phyloP scores from a whole-genome alignment of 1,139 yeast genomes.

The Eremothecium coryli region DNA sequence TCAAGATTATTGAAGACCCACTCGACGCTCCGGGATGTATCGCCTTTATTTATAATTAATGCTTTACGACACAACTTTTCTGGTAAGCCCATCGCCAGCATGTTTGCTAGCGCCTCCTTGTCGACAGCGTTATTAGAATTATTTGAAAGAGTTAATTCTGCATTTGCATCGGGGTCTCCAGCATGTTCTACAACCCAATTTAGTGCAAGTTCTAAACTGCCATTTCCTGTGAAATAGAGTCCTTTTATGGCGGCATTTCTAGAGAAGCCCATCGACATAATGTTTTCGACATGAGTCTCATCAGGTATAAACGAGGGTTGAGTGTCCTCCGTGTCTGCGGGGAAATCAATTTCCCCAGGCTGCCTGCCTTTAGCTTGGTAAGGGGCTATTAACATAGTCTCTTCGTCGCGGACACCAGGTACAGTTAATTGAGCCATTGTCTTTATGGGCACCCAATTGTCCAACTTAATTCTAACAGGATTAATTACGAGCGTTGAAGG shows the following conservation, averaged over 20 bases:
- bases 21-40: slow-evolving; percentile 71
- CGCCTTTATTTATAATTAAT: slow-evolving; percentile 45
- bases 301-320: slow-evolving; percentile 44
- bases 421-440: slow-evolving; percentile 61
- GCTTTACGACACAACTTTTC: slow-evolving; percentile 60
- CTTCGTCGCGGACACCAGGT: slow-evolving; percentile 35
- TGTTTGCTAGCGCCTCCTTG: slow-evolving; percentile 41
- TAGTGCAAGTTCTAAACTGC: slow-evolving; percentile 66
- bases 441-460: slow-evolving; percentile 87
- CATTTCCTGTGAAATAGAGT: slow-evolving; percentile 62
- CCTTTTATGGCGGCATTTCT: slow-evolving; percentile 58
- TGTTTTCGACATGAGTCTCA: slow-evolving; percentile 42
- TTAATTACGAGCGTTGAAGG: slow-evolving; percentile 67
- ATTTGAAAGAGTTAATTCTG: slow-evolving; percentile 38
- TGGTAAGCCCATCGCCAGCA: slow-evolving; percentile 64
- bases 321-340: slow-evolving; percentile 36
- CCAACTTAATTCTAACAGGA: slow-evolving; percentile 70
- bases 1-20: slow-evolving; percentile 81
- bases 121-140: slow-evolving; percentile 29
- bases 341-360: slow-evolving; percentile 3
- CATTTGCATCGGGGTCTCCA: slow-evolving; percentile 76
- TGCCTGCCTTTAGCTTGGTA: slow-evolving; percentile 29
- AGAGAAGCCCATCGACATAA: slow-evolving; percentile 87
- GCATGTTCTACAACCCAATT: slow-evolving; percentile 84
- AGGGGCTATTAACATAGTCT: slow-evolving; percentile 31